Conservation (phyloP, 768 basidiomycete species). For the Tulasnella sp. region DNA sequence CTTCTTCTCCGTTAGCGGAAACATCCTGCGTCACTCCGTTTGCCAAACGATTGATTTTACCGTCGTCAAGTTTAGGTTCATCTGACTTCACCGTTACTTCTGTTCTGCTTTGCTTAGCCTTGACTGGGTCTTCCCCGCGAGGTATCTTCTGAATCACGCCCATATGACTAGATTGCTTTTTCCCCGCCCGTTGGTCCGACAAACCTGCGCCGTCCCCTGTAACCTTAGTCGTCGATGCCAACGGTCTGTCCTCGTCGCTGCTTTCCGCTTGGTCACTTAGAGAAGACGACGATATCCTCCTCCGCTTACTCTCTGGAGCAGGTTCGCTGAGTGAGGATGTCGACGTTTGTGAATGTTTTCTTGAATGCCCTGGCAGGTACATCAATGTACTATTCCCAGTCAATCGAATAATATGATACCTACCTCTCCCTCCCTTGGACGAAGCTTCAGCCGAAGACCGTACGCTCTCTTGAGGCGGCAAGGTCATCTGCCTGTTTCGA, state of each 20-base stretch:
- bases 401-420: conserved; percentile 19
- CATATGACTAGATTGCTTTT: neutral
- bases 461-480: neutral
- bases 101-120: conserved; percentile 2
- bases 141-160: conserved; percentile 1
- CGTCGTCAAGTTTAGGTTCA: conserved; percentile 68
- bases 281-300: conserved; percentile 35
- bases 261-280: conserved; percentile 38
- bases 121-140: conserved; percentile 24
- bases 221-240: conserved; percentile 36
- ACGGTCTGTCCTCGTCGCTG: conserved; percentile 38
- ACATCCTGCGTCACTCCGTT: conserved; percentile 72
- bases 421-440: conserved; percentile 40
- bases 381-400: conserved; percentile 1
- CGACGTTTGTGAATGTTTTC: conserved; percentile 22
- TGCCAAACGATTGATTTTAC: conserved; percentile 53
- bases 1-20: conserved; percentile 25
- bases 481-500: conserved; percentile 14
- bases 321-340: conserved; percentile 21
- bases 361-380: conserved; percentile 19
- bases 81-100: conserved; percentile 23
- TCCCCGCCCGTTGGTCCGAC: conserved; percentile 5
- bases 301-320: conserved; percentile 3
- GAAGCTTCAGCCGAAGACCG: conserved; percentile 21
- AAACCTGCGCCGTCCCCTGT: conserved; percentile 23